Base-by-base conservation (phyloP, 805 yeast species). In the Kazachstania viticola region DNA sequence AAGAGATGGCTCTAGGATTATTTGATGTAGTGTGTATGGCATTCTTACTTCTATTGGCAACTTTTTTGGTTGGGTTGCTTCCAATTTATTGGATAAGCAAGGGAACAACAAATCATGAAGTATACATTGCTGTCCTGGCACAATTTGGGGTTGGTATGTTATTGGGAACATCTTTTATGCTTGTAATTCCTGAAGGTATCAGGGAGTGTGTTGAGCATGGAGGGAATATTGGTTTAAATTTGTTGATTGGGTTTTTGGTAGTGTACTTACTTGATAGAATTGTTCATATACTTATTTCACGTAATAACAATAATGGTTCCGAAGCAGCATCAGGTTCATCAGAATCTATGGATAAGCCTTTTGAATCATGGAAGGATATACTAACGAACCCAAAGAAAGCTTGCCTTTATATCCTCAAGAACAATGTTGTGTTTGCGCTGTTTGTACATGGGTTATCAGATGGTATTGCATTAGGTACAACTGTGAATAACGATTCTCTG, bases 391-490 rank as follows among this genome's bases (percentile, higher is more conserved):
- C 49, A 18, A 43, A 34, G 36, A 45, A 40, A 25, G 52, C 16
- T 22, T 33, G 21, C 48, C 64, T 23, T 9, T 44, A 42, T 3
- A 56, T 69, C 1, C 31, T 65, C 14, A 44, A 48, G 23, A 64
- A 71, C 21, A 62, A 79, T 4, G 61, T 71, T 3, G 73, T 78
- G 0, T 48, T 75, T 19, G 79, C 81, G 0, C 53, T 77, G 8
- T 48, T 75, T 3, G 57, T 76, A 2, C 84, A 77, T 46, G 71
- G 78, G 0, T 37, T 71, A 6, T 65, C 76, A 1, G 84, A 77
- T 45, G 84, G 84, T 3, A 56, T 76, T 9, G 73, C 79, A 0
- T 51, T 77, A 24, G 79, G 81, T 0, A 64, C 79, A 0, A 61
- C 79, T 0, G 59, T 64, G 3, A 44, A 60, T 25, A 57, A 60